A percentile compares a stretch with the other conserved stretches of the same genome.
These are phyloP conservation scores for Phytophthora nicotianae DNA, from an alignment of 352 stramenopile genomes.

Conservation along the genomic window DNA sequence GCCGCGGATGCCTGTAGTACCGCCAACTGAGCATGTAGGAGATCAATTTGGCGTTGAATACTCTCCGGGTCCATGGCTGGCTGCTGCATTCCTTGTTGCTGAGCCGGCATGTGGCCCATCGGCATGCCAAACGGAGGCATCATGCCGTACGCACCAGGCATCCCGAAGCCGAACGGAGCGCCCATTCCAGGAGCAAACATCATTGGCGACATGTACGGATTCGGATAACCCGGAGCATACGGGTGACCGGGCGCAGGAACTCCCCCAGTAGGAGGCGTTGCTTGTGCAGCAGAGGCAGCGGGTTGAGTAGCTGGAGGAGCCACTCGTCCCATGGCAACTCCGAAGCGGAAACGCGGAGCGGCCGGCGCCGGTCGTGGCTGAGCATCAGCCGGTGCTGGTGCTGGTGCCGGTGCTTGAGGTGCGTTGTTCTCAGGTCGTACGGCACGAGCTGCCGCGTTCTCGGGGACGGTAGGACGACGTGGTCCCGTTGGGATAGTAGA, in stretches of 20 bases:
- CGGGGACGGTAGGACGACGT: slow-evolving; percentile 46
- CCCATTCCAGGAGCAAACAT: slow-evolving; percentile 53
- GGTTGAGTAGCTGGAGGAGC: slow-evolving; percentile 25
- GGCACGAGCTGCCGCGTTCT: slow-evolving; percentile 29
- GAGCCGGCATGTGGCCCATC: slow-evolving; percentile 21
- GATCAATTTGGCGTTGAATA: slow-evolving; percentile 61
- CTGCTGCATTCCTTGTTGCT: slow-evolving; percentile 33
- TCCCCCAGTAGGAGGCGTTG: slow-evolving; percentile 24
- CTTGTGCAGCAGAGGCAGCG: slow-evolving; percentile 9
- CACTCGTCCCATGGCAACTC: slow-evolving; percentile 34
- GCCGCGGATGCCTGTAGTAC: slow-evolving; percentile 48
- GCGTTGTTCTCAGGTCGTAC: slow-evolving; percentile 31
- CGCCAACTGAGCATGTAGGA: slow-evolving; percentile 54
- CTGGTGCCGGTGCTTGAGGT: slow-evolving; percentile 18
- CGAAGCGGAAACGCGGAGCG: slow-evolving; percentile 39
- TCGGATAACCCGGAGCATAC: slow-evolving; percentile 50
- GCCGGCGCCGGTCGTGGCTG: slow-evolving; percentile 20
- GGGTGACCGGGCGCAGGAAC: slow-evolving; percentile 36
- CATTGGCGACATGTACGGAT: slow-evolving; percentile 61
- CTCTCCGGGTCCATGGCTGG: slow-evolving; percentile 46
- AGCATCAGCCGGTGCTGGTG: slow-evolving; percentile 12
- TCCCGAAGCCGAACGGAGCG: slow-evolving; percentile 56
- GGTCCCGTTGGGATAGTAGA: slow-evolving; percentile 91
- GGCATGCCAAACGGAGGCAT: slow-evolving; percentile 53
- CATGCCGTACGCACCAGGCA: slow-evolving; percentile 62